phyloP scores from a whole-genome alignment of 768 basidiomycete species.

The Auricularia heimuer region DNA sequence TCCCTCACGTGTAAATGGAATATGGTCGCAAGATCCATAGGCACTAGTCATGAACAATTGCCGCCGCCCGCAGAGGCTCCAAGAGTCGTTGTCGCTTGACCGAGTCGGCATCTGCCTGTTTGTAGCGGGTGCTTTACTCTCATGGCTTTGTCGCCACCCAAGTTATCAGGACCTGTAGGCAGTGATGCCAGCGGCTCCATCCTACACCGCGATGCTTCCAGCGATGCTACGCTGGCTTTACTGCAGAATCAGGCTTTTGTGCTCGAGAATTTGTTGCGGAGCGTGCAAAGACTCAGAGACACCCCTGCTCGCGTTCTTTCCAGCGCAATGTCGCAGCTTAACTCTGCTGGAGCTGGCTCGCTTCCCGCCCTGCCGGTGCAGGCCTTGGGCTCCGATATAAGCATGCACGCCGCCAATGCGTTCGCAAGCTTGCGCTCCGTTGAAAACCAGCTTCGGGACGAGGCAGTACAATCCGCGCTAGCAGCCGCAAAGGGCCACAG shows the following conservation, averaged over 20 bases:
- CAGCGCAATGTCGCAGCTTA: neutral
- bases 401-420: neutral
- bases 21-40: too few relatives aligned
- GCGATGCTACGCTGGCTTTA: neutral
- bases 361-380: neutral
- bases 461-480: neutral
- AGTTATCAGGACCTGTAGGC: neutral
- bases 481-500: neutral
- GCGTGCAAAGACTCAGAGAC: neutral
- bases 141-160: too few relatives aligned
- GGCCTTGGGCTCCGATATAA: neutral
- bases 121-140: too few relatives aligned
- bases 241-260: neutral
- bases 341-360: neutral
- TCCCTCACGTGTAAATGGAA: too few relatives aligned
- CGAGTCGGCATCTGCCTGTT: too few relatives aligned
- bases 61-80: too few relatives aligned
- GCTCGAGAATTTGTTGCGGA: neutral
- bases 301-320: neutral
- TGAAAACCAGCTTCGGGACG: neutral
- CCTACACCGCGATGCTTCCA: neutral
- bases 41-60: too few relatives aligned
- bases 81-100: too few relatives aligned
- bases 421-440: neutral
- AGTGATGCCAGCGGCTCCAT: neutral